These are phyloP conservation scores for Cercospora zeae-maydis DNA, from an alignment of 2,329 filamentous ascomycete species.

Conservation along the genomic window DNA sequence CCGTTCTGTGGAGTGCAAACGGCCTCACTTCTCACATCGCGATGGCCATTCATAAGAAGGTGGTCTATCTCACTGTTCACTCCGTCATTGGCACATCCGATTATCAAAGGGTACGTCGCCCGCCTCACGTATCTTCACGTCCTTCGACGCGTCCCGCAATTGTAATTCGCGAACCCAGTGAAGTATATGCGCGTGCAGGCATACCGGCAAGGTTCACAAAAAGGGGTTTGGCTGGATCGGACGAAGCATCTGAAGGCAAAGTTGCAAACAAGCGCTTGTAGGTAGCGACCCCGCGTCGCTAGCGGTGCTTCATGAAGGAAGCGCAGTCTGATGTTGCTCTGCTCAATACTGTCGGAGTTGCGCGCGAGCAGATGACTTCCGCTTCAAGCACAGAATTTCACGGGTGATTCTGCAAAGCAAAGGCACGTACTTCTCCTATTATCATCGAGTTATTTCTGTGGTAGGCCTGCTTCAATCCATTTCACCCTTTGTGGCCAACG, in stretches of 20 bases:
- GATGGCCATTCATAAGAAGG: neutral
- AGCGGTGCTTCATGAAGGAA: neutral
- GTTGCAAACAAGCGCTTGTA: neutral
- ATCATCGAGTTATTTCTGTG: neutral
- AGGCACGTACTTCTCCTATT: neutral
- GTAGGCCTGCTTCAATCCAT: neutral
- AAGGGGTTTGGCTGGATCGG: neutral
- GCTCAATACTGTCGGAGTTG: neutral
- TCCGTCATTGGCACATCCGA: neutral
- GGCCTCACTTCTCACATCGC: neutral
- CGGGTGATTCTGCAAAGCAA: neutral
- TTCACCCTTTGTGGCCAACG: neutral
- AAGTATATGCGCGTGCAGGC: conserved; percentile 3
- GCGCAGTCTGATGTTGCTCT: neutral
- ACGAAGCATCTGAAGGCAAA: neutral
- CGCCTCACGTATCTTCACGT: neutral
- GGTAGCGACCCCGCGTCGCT: neutral
- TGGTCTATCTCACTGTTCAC: neutral
- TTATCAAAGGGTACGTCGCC: neutral
- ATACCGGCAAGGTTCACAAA: neutral
- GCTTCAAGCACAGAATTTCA: neutral
- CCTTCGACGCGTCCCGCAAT: neutral
- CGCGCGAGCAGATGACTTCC: neutral
- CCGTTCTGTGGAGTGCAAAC: neutral
- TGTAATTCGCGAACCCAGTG: conserved; percentile 2